Base-by-base conservation (phyloP, 2,329 filamentous ascomycete genomes). In the Trichoderma polysporum region DNA sequence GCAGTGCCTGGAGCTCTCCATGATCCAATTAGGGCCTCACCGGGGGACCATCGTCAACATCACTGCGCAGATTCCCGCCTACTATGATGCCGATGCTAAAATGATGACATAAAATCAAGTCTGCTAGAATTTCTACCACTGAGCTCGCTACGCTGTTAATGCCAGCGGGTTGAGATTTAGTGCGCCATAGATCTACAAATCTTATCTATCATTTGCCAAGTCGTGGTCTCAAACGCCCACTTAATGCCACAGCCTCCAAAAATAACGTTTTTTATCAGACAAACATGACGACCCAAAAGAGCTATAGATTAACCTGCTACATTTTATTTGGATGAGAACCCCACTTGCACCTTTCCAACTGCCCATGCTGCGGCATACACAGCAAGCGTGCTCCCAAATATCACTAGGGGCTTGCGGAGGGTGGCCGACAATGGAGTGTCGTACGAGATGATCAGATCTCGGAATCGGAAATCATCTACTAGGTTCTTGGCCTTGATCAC, bases 391-490 rank as follows among this genome's bases (percentile, higher is more conserved):
- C 91, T 93, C 35, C 83, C 82, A 70, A 95, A 92, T 68, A 98
- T 86, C 27, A 94, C 88, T 22, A 97, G 71, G 0, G 95, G 95
- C 83, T 99, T 99, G 74, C 93, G 88, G 73, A 97, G 86, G 45
- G 86, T 88, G 31, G 92, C 90, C 2, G 85, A 76, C 71, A 90
- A 84, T 1, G 94, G 87, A 75, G 95, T 92, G 70, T 97, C 91
- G 78, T 99, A 99, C 2, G 91, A 90, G 62, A 98, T 91, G 72
- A 97, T 83, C 25, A 98, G 79, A 70, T 95, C 89, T 35, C 91
- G 89, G 74, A 94, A 93, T 63, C 94, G 87, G 74, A 94, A 88
- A 72, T 98, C 95, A 73, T 99, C 95, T 1, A 96, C 92, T 61
- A 98, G 82, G 77, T 97, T 98, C 72, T 89, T 85, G 8, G 93